Base-by-base conservation (phyloP, 2,329 filamentous ascomycete genomes). In the Thermochaetoides dissita region DNA sequence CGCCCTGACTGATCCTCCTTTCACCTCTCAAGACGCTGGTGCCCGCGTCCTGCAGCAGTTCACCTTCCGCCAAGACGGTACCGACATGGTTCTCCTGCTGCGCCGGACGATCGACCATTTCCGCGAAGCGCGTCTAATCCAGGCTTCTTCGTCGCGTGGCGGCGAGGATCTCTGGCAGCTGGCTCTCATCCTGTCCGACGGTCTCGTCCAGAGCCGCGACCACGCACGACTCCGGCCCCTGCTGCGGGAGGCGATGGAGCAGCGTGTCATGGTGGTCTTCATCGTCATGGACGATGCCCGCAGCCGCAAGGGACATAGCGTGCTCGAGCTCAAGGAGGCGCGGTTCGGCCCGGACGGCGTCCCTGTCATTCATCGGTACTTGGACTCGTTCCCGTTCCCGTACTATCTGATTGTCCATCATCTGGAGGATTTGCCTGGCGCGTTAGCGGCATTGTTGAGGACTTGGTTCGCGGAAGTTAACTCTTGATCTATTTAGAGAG, bases 191-290 rank as follows among this genome's bases (percentile, higher is more conserved):
- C 79, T 99, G 41, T 94, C 85, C 0, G 91, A 99, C 55, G 91
- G 93, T 7, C 76, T 96, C 24, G 95, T 88, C 51, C 86, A 93
- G 40, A 78, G 74, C 33, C 67, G 70, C 1, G 81, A 88, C 38
- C 89, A 96, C 59, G 84, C 87, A 11, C 71, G 76, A 6, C 88
- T 98, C 51, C 74, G 84, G 10, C 71, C 85, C 6, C 71, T 96
- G 17, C 77, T 98, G 8, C 73, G 91, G 8, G 81, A 89, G 61
- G 89, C 91, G 1, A 79, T 87, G 55, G 88, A 95, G 60, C 85
- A 95, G 63, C 73, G 87, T 10, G 93, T 99, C 57, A 95, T 98
- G 85, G 79, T 96, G 49, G 89, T 98, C 6, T 99, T 98, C 60
- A 85, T 98, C 53, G 83, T 99, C 55, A 86, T 98, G 57, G 91